Percentiles rank a stretch among this genome's conserved stretches.
Evolutionary conservation across 2,329 filamentous ascomycete species (phyloP).

Genomic region (Dothistroma septosporum): DNA sequence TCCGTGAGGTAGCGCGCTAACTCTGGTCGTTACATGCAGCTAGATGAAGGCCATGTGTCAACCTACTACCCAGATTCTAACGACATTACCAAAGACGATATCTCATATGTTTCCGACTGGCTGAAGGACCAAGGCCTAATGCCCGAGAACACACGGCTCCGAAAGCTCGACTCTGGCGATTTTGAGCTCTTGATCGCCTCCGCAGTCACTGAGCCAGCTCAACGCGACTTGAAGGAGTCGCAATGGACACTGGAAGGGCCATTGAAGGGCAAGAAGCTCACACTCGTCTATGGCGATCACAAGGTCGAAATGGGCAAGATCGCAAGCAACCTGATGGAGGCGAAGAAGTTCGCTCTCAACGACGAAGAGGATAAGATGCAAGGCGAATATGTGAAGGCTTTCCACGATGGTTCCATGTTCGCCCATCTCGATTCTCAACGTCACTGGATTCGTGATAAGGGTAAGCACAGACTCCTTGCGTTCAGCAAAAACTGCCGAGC

Average conservation of each 20-base stretch:
- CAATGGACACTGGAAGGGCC: constrained; percentile 44
- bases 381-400: constrained; percentile 47
- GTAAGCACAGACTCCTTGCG: too few relatives aligned
- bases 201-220: constrained; percentile 38
- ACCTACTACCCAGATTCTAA: constrained; percentile 50
- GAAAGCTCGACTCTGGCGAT: constrained; percentile 41
- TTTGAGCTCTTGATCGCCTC: constrained; percentile 50
- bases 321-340: constrained; percentile 43
- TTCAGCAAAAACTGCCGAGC: too few relatives aligned
- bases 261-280: constrained; percentile 44
- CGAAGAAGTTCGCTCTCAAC: constrained; percentile 46
- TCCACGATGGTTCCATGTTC: constrained; percentile 48
- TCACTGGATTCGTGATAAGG: constrained; percentile 52
- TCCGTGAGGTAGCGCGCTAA: too few relatives aligned
- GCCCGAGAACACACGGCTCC: constrained; percentile 49
- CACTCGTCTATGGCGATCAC: constrained; percentile 46
- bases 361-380: constrained; percentile 44
- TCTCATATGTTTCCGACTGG: constrained; percentile 44
- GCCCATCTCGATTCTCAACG: constrained; percentile 50
- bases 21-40: constrained; percentile 15
- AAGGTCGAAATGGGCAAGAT: constrained; percentile 46
- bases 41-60: constrained; percentile 46
- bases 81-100: constrained; percentile 47
- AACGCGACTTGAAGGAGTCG: constrained; percentile 42
- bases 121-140: constrained; percentile 45